phyloP scores from a whole-genome alignment of 768 basidiomycete species.

The Boletus speciosus region DNA sequence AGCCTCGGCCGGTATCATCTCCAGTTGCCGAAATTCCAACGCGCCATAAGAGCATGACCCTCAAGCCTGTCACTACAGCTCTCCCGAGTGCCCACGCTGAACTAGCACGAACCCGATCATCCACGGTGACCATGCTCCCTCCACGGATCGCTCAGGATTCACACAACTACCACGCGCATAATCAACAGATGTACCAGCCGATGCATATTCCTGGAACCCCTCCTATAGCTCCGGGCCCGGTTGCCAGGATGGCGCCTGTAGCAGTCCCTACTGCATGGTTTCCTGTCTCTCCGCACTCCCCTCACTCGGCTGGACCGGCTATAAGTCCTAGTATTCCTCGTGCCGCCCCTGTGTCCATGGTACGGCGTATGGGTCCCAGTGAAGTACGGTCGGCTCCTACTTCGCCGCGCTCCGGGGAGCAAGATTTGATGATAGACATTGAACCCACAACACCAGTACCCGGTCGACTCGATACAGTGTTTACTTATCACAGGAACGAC shows the following conservation, averaged over 20 bases:
- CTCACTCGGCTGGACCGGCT: slow-evolving; percentile 14
- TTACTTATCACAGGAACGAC: slow-evolving; percentile 27
- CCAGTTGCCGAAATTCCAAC: slow-evolving; percentile 26
- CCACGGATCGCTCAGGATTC: slow-evolving; percentile 26
- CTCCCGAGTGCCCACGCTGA: slow-evolving; percentile 21
- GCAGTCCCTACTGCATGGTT: slow-evolving; percentile 15
- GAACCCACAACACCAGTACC: slow-evolving; percentile 42
- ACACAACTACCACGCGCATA: slow-evolving; percentile 31
- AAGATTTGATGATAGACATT: slow-evolving; percentile 36
- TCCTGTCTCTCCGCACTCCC: slow-evolving; percentile 8
- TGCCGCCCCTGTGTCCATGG: slow-evolving; percentile 12
- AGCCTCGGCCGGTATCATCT: slow-evolving; percentile 29
- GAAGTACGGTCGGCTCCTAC: slow-evolving; percentile 34
- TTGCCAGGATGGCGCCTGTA: slow-evolving; percentile 3
- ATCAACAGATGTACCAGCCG: slow-evolving; percentile 32
- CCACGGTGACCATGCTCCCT: slow-evolving; percentile 27
- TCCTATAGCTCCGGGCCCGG: slow-evolving; percentile 3
- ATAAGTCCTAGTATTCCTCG: slow-evolving; percentile 11
- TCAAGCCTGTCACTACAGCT: slow-evolving; percentile 19
- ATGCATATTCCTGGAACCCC: slow-evolving; percentile 26
- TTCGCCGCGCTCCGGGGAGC: slow-evolving; percentile 40
- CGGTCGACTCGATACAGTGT: slow-evolving; percentile 41
- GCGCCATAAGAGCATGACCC: slow-evolving; percentile 32
- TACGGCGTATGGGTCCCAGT: neutral
- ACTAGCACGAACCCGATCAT: slow-evolving; percentile 25